Percentiles rank a stretch among this genome's conserved stretches.
These are phyloP conservation scores for Ceratobasidium sp. DNA, from an alignment of 1,284 basidiomycete species.

Conservation along the genomic window DNA sequence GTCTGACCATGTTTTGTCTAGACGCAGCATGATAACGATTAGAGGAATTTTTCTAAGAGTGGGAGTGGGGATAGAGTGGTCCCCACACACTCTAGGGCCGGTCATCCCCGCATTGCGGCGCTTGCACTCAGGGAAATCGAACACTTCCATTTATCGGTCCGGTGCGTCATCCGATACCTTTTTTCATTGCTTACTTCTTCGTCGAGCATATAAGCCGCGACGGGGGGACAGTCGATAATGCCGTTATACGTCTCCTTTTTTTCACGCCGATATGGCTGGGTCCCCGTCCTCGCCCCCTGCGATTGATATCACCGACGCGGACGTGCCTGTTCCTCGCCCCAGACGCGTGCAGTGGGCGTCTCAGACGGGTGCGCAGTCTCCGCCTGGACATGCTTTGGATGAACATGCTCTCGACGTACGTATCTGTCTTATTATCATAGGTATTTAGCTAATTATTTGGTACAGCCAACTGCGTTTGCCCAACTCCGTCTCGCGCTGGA, in stretches of 20 bases:
- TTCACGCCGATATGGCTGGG: background rate
- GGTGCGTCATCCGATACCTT: background rate
- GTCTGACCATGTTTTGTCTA: background rate
- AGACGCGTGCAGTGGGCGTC: constrained; percentile 33
- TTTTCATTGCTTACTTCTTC: background rate
- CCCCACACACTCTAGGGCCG: background rate
- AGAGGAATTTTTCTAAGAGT: background rate
- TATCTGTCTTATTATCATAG: constrained; percentile 46
- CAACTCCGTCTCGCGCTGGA: constrained; percentile 64
- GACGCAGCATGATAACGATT: constrained; percentile 2
- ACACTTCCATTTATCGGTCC: background rate
- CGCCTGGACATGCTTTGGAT: constrained; percentile 61
- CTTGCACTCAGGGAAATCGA: background rate
- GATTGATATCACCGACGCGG: background rate
- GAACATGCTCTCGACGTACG: constrained; percentile 65
- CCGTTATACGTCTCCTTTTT: too few relatives aligned
- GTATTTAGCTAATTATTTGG: background rate
- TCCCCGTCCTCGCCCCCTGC: constrained; percentile 18
- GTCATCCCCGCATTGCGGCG: constrained; percentile 6
- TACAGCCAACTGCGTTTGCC: constrained; percentile 66
- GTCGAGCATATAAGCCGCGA: constrained; percentile 16
- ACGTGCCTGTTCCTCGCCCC: constrained; percentile 2
- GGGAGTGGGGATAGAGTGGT: constrained; percentile 1
- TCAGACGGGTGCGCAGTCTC: constrained; percentile 40
- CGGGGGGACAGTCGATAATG: background rate